Base-by-base conservation (phyloP, 116 monocot genomes). In the Zostera marina region DNA sequence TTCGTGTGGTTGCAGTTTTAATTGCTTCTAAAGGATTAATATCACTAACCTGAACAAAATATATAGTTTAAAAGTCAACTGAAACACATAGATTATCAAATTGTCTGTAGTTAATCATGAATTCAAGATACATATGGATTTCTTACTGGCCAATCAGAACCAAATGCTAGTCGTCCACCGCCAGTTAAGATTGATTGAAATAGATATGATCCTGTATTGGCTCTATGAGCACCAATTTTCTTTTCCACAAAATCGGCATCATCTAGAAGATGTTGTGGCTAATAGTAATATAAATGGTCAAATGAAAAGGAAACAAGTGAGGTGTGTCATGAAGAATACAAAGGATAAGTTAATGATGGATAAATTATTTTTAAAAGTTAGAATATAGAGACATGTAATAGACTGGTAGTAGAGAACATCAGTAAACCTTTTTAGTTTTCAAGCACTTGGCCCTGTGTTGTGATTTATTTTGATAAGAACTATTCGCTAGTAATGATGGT, bases 101-200 rank as follows among this genome's bases (percentile, higher is more conserved):
- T 10, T 10, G 24, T 7, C 32, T 32, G 26, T 32, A 5, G 32
- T 5, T 32, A 32, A 32, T 32, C 32, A 32, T 5, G 32, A 32
- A 32, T 32, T 32, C 32, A 32, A 2, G 32, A 32, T 32, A 32
- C 32, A 32, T 32, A 32, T 32, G 5, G 32, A 5, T 5, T 32
- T 2, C 77, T 74, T 58, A 96, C 96, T 8, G 96, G 96, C 89
- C 96, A 96, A 40, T 96, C 96, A 67, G 96, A 96, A 61, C 96
- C 96, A 76, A 96, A 96, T 57, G 78, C 78, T 48, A 96, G 51
- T 17, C 47, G 58, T 54, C 78, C 80, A 61, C 66, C 68, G 12
- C 76, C 70, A 59, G 42, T 49, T 54, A 80, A 47, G 22, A 96
- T 71, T 9, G 96, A 89, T 19, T 62, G 70, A 52, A 89, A 96